phyloP scores from a whole-genome alignment of 352 stramenopile genomes.

The Stramenopiles sp. region DNA sequence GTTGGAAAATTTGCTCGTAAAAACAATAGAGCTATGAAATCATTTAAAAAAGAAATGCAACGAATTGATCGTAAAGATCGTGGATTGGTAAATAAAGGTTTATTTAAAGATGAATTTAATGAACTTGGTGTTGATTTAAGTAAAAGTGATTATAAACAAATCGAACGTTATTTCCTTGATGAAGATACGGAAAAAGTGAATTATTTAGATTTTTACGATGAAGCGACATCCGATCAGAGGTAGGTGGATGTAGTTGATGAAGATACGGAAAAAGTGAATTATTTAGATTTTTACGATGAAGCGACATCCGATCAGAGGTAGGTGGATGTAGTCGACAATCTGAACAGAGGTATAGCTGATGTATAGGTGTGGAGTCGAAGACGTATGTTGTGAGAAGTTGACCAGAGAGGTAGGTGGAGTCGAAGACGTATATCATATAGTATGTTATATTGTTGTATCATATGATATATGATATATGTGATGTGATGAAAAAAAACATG shows the following conservation, averaged over 20 bases:
- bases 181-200: background rate
- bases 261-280: too few relatives aligned
- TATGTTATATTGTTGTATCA: background rate
- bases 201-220: background rate
- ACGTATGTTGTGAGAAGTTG: too few relatives aligned
- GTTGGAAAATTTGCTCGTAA: background rate
- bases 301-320: background rate
- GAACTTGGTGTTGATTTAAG: background rate
- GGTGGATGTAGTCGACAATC: background rate
- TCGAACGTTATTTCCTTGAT: background rate
- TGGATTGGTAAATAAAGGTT: background rate
- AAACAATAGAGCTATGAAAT: background rate
- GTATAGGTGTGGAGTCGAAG: too few relatives aligned
- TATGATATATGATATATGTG: background rate
- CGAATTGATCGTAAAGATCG: background rate
- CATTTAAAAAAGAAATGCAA: background rate
- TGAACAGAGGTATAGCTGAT: too few relatives aligned
- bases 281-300: background rate
- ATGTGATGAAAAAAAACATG: background rate
- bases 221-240: background rate
- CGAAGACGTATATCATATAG: background rate
- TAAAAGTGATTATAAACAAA: background rate
- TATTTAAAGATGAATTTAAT: background rate
- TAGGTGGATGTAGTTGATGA: background rate
- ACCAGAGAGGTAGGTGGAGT: too few relatives aligned